These are phyloP conservation scores for Fusarium sp. DNA, from an alignment of 2,329 filamentous ascomycete genomes.

Conservation along the genomic window DNA sequence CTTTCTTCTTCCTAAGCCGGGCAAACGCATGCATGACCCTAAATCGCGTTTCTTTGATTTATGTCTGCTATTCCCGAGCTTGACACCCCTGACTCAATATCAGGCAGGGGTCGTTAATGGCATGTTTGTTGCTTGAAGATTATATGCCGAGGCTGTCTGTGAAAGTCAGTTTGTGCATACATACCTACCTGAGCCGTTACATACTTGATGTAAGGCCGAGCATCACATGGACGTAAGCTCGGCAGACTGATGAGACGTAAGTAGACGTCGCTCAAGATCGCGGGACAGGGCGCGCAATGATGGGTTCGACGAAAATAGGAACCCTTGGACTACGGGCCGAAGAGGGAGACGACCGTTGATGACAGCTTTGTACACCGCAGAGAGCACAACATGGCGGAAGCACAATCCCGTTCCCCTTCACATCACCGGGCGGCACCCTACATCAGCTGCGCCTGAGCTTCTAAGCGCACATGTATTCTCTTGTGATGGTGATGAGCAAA, in stretches of 20 bases:
- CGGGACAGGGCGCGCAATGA: slow-evolving; percentile 1
- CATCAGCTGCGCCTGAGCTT: not conserved
- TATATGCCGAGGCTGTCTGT: slow-evolving; percentile 28
- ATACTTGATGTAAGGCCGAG: not conserved
- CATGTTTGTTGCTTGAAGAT: slow-evolving; percentile 27
- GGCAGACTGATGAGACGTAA: not conserved
- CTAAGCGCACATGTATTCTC: not conserved
- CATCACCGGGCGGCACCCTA: not conserved
- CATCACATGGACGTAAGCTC: not conserved
- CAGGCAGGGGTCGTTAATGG: slow-evolving; percentile 21
- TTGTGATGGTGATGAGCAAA: not conserved
- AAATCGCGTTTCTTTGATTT: not conserved
- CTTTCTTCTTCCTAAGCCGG: slow-evolving; percentile 13
- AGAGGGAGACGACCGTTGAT: slow-evolving; percentile 23
- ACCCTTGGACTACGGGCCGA: slow-evolving; percentile 6
- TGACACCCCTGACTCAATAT: slow-evolving; percentile 31
- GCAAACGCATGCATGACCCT: slow-evolving; percentile 1
- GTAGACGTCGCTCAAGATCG: not conserved
- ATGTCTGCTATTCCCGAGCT: slow-evolving; percentile 36
- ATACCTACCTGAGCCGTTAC: not conserved
- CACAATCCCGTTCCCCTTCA: slow-evolving; percentile 5
- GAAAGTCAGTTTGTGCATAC: not conserved
- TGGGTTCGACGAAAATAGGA: slow-evolving; percentile 15
- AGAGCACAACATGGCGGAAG: slow-evolving; percentile 26
- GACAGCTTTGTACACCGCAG: slow-evolving; percentile 20